Evolutionary conservation across 2,329 filamentous ascomycete genomes (phyloP), one percentile per base, ranked within the genome.

Genomic region (Trichoderma simmonsii): DNA sequence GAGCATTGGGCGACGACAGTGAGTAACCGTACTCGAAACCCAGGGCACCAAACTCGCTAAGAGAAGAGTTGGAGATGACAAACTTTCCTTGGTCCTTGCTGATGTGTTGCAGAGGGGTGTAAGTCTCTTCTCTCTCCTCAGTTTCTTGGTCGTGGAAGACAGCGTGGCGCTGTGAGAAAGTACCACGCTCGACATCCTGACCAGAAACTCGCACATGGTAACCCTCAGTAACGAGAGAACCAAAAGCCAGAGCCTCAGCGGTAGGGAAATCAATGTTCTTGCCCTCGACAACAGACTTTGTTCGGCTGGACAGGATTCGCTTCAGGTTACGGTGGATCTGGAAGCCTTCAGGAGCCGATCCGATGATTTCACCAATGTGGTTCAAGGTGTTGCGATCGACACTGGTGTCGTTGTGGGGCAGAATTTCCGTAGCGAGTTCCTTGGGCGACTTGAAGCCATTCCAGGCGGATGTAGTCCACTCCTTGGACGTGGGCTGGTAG

Each of bases 21-120:
- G 96, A 99, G 87, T 99, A 99, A 73, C 96, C 96, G 79, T 99
- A 99, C 84, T 99, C 96, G 81, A 99, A 99, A 69, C 96, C 96
- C 74, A 99, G 93, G 73, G 90, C 92, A 78, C 86, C 87, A 70
- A 88, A 89, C 82, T 91, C 86, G 78, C 87, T 90, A 78, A 91
- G 88, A 14, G 95, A 98, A 32, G 96, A 99, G 88, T 99, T 99
- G 74, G 93, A 93, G 80, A 99, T 97, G 82, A 97, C 93, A 79
- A 99, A 98, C 79, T 93, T 94, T 80, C 92, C 95, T 85, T 99
- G 96, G 78, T 97, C 93, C 78, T 95, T 90, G 85, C 90, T 92
- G 76, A 99, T 85, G 82, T 98, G 85, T 85, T 97, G 93, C 71
- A 99, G 87, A 72, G 96, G 95, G 14, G 94, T 98, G 85, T 97